Conservation (phyloP, 2,329 filamentous ascomycete species). For the Ilyonectria destructans region DNA sequence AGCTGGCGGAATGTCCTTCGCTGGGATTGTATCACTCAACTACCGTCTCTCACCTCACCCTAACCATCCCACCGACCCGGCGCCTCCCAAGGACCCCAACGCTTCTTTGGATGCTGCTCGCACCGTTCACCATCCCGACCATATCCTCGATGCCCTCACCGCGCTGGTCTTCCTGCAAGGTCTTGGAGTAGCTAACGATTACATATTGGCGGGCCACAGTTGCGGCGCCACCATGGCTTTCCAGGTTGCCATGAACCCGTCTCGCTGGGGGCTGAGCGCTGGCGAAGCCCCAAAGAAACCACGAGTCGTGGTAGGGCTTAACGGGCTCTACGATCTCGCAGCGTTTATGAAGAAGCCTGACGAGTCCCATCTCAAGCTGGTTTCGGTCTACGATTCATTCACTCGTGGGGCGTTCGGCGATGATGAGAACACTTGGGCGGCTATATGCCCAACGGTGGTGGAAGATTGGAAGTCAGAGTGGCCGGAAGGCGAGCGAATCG, state of each 20-base stretch:
- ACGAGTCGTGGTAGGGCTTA: background rate
- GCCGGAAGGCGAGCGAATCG: slow-evolving; percentile 7
- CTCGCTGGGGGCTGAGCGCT: no score
- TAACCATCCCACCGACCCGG: slow-evolving; percentile 51
- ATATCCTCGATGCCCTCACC: background rate
- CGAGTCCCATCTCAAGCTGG: slow-evolving; percentile 7
- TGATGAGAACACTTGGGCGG: slow-evolving; percentile 6
- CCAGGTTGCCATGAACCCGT: slow-evolving; percentile 9
- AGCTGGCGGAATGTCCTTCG: slow-evolving; percentile 5
- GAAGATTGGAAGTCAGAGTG: slow-evolving; percentile 10
- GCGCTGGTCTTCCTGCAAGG: background rate
- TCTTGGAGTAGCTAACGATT: background rate
- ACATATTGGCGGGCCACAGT: slow-evolving; percentile 10
- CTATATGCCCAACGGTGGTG: slow-evolving; percentile 6
- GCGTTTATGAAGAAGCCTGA: slow-evolving; percentile 7
- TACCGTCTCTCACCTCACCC: slow-evolving; percentile 69
- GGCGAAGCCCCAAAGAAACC: background rate
- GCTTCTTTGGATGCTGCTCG: slow-evolving; percentile 3
- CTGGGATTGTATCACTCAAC: slow-evolving; percentile 60
- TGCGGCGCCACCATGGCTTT: slow-evolving; percentile 20
- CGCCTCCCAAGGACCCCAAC: background rate
- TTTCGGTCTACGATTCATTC: slow-evolving; percentile 1
- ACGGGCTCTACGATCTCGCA: slow-evolving; percentile 7
- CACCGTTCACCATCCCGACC: background rate
- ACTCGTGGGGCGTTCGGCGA: slow-evolving; percentile 10